Evolutionary conservation across 176 grass and related monocot genomes (phyloP), one percentile per base, ranked within the genome.

Genomic region (Elaeis guineensis): DNA sequence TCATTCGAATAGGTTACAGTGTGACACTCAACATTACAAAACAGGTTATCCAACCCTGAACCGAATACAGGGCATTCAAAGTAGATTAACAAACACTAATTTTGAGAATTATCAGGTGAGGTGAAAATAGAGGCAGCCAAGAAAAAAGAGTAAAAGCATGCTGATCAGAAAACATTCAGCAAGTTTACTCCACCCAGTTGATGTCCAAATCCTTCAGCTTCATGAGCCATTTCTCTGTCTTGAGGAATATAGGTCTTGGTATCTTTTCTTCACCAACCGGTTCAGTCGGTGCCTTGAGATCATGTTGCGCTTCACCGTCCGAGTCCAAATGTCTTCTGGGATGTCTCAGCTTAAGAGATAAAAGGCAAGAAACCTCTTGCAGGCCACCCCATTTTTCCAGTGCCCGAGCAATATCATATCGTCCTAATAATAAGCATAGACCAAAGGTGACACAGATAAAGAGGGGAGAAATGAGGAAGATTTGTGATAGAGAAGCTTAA

Each of bases 301-400:
- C 87, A 4, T 65, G 50, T 22, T 49, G 66, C 14, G 12, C 63
- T 49, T 88, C 83, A 3, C 57, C 57, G 8, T 85, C 87, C 0
- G 30, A 63, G 26, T 77, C 69, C 0, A 63, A 53, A 52, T 8
- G 50, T 55, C n/a, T n/a, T n/a, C n/a, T n/a, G n/a, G n/a, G n/a
- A n/a, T n/a, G n/a, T n/a, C n/a, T n/a, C n/a, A n/a, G 62, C 59
- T 89, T 74, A 17, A 97, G 87, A 17, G 81, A 91, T 0, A 97
- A 78, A 29, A 97, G 87, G 55, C 84, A 78, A 5, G 87, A 97
- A 69, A 97, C 92, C 78, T 91, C 87, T 66, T 80, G 81, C 61
- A 91, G 69, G 0, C 92, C 92, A 59, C 84, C 92, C 92, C 92
- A 91, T 70, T 89, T 91, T 71, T 97, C 92, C 72, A 91, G 71